phyloP scores from a whole-genome alignment of 345 rosid species.

The Populus davidiana region DNA sequence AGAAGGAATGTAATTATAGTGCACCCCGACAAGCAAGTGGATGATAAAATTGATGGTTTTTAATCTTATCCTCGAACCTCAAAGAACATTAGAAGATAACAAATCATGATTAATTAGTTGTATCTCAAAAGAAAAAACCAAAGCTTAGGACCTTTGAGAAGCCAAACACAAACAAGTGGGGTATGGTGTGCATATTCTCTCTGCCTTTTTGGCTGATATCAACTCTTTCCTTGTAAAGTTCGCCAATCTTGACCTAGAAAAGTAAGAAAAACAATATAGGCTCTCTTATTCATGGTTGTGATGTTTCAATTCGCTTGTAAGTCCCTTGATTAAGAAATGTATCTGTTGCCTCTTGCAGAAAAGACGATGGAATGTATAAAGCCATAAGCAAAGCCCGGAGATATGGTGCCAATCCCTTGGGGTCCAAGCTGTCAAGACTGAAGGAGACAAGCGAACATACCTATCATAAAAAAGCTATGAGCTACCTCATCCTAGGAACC shows the following conservation, averaged over 20 bases:
- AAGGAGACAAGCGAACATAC: conserved; percentile 37
- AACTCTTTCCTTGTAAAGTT: background rate
- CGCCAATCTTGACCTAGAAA: background rate
- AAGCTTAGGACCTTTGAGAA: background rate
- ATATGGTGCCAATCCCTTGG: conserved; percentile 17
- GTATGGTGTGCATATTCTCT: background rate
- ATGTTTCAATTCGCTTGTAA: background rate
- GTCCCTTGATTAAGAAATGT: background rate
- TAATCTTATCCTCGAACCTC: conserved; percentile 1
- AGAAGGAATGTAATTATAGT: background rate
- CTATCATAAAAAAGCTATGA: background rate
- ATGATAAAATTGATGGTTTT: conserved; percentile 6
- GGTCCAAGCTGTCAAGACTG: conserved; percentile 35
- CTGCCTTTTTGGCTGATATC: background rate
- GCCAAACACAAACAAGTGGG: background rate
- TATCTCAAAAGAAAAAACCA: conserved; percentile 1
- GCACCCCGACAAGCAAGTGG: conserved; percentile 16
- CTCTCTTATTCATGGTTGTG: background rate
- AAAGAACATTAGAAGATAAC: background rate
- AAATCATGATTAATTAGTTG: conserved; percentile 15
- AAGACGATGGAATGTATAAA: background rate
- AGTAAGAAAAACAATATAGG: background rate
- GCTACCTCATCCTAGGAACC: background rate
- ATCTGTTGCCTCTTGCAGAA: background rate
- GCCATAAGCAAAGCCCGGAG: conserved; percentile 5